Conservation (phyloP, 192 early-diverging fungal genomes). For the Thamnidium elegans region DNA sequence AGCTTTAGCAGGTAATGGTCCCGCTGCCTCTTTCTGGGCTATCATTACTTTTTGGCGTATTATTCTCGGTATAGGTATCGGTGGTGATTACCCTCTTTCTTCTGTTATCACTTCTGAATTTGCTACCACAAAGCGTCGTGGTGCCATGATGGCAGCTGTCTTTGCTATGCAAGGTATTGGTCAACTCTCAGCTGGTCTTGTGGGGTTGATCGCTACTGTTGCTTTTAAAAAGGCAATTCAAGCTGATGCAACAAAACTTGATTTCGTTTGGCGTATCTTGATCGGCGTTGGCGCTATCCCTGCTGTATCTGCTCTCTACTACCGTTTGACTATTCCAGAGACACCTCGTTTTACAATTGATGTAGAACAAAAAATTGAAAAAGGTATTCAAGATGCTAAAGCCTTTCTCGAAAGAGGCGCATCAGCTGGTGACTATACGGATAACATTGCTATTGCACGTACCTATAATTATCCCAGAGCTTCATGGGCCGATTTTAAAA, state of each 20-base stretch:
- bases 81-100: constrained; percentile 95
- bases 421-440: constrained; percentile 45
- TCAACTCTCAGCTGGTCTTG: constrained; percentile 75
- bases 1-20: constrained; percentile 72
- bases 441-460: constrained; percentile 34
- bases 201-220: constrained; percentile 69
- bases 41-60: constrained; percentile 85
- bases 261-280: constrained; percentile 91
- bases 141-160: constrained; percentile 85
- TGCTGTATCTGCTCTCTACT: constrained; percentile 82
- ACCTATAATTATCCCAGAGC: constrained; percentile 30
- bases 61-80: constrained; percentile 89
- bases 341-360: constrained; percentile 84
- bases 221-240: constrained; percentile 70
- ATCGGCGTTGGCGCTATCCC: constrained; percentile 85
- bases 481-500: constrained; percentile 53
- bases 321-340: constrained; percentile 89
- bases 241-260: constrained; percentile 58
- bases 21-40: constrained; percentile 59
- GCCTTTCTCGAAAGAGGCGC: constrained; percentile 40
- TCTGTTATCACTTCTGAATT: constrained; percentile 95
- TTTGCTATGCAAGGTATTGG: constrained; percentile 96
- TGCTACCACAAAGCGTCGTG: constrained; percentile 77
- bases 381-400: constrained; percentile 50
- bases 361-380: constrained; percentile 70